Percentiles rank a stretch among this genome's conserved stretches.
Evolutionary conservation across 2,329 filamentous ascomycete genomes (phyloP).

Genomic region (Paecilomyces dactylethromorphus): DNA sequence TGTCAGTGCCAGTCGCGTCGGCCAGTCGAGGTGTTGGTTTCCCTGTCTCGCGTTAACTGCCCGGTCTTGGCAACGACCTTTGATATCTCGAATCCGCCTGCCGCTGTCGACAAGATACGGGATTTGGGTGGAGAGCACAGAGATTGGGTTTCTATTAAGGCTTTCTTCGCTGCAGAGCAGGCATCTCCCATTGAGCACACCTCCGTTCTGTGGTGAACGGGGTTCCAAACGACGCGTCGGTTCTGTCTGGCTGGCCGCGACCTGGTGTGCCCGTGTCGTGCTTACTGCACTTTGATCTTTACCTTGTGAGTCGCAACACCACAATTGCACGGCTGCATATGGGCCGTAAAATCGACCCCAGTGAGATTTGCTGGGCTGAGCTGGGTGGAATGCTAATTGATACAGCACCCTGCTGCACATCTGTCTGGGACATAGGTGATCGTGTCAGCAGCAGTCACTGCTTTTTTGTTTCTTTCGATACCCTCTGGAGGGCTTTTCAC

Average conservation of each 20-base stretch:
- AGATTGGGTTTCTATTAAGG: not conserved
- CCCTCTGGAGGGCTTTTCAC: slow-evolving; percentile 16
- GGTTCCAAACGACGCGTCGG: slow-evolving; percentile 1
- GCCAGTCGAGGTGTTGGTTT: not conserved
- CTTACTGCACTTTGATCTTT: slow-evolving; percentile 1
- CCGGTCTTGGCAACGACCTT: not conserved
- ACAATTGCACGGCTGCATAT: not conserved
- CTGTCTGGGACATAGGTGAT: slow-evolving; percentile 10
- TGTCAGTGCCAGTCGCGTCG: not conserved
- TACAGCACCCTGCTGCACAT: slow-evolving; percentile 7
- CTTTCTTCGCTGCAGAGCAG: not conserved
- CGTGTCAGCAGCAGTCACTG: slow-evolving; percentile 1
- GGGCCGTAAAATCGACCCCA: not conserved
- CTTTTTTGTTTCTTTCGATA: slow-evolving; percentile 1
- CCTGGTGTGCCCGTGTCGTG: slow-evolving; percentile 1
- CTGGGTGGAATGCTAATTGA: not conserved
- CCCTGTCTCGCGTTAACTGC: not conserved
- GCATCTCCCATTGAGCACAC: slow-evolving; percentile 1
- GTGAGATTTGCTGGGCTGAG: not conserved
- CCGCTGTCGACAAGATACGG: not conserved
- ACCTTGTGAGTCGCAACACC: not conserved
- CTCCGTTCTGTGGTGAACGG: not conserved
- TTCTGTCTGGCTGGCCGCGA: not conserved
- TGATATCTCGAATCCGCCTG: not conserved
- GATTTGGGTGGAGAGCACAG: not conserved